A percentile compares a stretch with the other conserved stretches of the same genome.
Conservation (phyloP, 2,329 filamentous ascomycete species). For the Claviceps sp. region DNA sequence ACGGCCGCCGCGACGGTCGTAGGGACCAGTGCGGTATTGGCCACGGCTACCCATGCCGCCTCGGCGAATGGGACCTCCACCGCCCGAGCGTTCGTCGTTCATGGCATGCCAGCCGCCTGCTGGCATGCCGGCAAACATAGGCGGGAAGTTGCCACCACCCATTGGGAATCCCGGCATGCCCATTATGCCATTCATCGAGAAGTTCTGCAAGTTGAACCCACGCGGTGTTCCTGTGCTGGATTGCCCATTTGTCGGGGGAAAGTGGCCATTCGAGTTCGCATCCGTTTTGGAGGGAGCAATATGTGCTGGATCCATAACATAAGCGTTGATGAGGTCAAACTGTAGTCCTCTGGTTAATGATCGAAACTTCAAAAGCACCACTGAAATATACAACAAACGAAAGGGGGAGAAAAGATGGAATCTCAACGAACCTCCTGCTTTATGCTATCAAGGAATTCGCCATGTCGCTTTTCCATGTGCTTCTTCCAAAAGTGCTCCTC, state of each 20-base stretch:
- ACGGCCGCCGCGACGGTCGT: constrained; percentile 52
- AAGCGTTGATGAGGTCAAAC: constrained; percentile 85
- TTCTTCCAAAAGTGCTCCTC: constrained; percentile 96
- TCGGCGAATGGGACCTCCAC: constrained; percentile 52
- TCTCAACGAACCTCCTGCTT: constrained; percentile 66
- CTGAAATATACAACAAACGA: background rate
- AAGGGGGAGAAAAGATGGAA: background rate
- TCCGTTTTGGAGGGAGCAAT: constrained; percentile 89
- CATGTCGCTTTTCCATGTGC: constrained; percentile 90
- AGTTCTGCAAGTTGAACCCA: constrained; percentile 75
- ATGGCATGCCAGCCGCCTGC: constrained; percentile 36
- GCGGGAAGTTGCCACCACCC: constrained; percentile 32
- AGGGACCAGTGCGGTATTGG: constrained; percentile 55
- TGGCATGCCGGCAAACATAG: constrained; percentile 41
- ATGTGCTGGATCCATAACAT: constrained; percentile 86
- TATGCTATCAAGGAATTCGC: constrained; percentile 71
- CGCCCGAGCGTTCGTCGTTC: constrained; percentile 42
- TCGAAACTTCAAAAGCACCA: background rate
- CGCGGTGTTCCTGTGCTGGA: constrained; percentile 72
- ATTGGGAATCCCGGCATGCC: constrained; percentile 46
- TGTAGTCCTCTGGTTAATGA: constrained; percentile 21
- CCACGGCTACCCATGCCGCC: constrained; percentile 41
- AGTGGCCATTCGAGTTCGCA: constrained; percentile 90
- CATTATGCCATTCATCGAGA: constrained; percentile 46
- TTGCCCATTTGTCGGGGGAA: constrained; percentile 67